Percentiles rank a stretch among this genome's conserved stretches.
These are phyloP conservation scores for Geosiphon pyriformis DNA, from an alignment of 192 early-diverging fungal genomes.

Conservation along the genomic window DNA sequence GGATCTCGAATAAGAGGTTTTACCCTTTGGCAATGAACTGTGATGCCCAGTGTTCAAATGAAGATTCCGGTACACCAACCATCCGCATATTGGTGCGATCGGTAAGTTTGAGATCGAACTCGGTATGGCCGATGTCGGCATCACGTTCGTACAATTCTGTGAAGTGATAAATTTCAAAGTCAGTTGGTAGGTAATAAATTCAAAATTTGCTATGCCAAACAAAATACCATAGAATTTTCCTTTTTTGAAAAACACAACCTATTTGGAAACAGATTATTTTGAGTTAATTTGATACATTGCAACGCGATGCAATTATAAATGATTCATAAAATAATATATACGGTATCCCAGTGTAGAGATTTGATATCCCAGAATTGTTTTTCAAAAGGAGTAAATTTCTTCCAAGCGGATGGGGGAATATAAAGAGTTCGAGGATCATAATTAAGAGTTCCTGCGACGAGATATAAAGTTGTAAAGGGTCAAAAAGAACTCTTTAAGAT, in stretches of 20 bases:
- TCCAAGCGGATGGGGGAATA: constrained; percentile 77
- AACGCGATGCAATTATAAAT: background rate
- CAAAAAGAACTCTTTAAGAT: background rate
- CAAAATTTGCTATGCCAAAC: background rate
- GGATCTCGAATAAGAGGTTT: too few species aligned
- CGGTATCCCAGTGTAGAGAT: constrained; percentile 84
- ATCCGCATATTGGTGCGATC: constrained; percentile 98
- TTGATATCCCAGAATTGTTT: constrained; percentile 99
- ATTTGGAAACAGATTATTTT: constrained; percentile 4
- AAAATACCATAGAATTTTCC: constrained; percentile 83
- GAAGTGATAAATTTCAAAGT: too few species aligned
- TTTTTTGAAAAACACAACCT: constrained; percentile 96
- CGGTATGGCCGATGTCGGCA: constrained; percentile 90
- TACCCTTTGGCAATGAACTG: constrained; percentile 95
- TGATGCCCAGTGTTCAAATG: constrained; percentile 92
- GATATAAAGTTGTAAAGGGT: background rate
- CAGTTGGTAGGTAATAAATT: background rate
- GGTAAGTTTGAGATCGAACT: constrained; percentile 94
- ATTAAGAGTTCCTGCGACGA: constrained; percentile 53
- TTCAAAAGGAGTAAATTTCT: constrained; percentile 91
- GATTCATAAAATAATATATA: constrained; percentile 24
- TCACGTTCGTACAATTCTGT: constrained; percentile 97
- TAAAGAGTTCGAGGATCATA: constrained; percentile 91
- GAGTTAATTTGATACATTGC: background rate
- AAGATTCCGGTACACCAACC: constrained; percentile 93